Evolutionary conservation across 345 rosid genomes (phyloP), one percentile per base, ranked within the genome.

Genomic region (Gossypium stocksii): DNA sequence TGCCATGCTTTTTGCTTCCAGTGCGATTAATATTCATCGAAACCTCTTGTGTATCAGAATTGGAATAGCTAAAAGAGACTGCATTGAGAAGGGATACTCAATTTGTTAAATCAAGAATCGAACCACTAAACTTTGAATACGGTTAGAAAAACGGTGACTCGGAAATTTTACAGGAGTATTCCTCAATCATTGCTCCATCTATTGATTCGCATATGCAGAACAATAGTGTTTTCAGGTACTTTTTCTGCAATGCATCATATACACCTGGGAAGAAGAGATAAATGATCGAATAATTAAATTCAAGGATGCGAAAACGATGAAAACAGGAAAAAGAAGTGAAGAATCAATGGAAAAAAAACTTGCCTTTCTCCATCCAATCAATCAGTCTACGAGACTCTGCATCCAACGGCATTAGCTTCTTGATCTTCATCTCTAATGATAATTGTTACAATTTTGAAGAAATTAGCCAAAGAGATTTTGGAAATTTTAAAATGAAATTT

Each of bases 341-440:
- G 22, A 72, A 75, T 53, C 57, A 77, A 8, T 10, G n/a, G 43
- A 78, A 54, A 68, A 68, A 61, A n/a, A 23, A 19, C 80, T 65
- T 82, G 83, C 98, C 97, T 90, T 93, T 96, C 86, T 96, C 98
- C 99, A 93, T 93, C 98, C 99, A 93, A 73, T 96, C 98, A 67
- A 96, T 93, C 84, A 96, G 77, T 66, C 98, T 84, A 74, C 98
- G 94, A 44, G 99, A 91, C 85, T 91, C 99, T 0, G 91, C 87
- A 83, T 96, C 98, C 88, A 91, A 79, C 1, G 99, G 98, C 99
- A 96, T 90, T 64, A 96, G 83, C 89, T 93, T 96, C 87, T 93
- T 96, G 80, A 96, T 96, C 90, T 89, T 96, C 91, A 89, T 90
- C 83, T 96, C 97, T 96, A 81, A 74, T 49, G 34, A 73, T 34